Evolutionary conservation across 441 rosid genomes (phyloP).

Genomic region (Brassica balearica): DNA sequence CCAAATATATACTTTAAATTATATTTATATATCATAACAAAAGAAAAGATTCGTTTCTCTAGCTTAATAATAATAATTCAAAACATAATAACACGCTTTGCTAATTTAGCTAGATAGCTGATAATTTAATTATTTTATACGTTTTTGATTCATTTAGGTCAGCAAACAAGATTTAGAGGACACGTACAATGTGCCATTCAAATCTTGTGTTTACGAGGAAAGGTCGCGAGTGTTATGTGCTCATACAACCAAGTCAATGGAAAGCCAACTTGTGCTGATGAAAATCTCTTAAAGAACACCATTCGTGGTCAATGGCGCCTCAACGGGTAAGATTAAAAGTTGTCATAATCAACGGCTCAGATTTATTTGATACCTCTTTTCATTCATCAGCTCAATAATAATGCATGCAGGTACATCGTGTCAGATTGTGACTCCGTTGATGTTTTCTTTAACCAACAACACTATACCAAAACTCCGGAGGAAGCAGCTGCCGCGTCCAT

Average conservation of each 20-base stretch:
- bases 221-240: slow-evolving; percentile 79
- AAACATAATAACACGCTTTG: slow-evolving; percentile 16
- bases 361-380: not conserved
- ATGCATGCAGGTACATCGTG: slow-evolving; percentile 59
- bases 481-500: slow-evolving; percentile 72
- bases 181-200: slow-evolving; percentile 75
- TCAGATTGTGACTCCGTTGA: slow-evolving; percentile 83
- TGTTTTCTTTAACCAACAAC: slow-evolving; percentile 65
- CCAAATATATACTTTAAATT: slow-evolving; percentile 19
- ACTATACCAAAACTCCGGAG: slow-evolving; percentile 63
- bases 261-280: slow-evolving; percentile 78
- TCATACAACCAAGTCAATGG: slow-evolving; percentile 84
- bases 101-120: not conserved
- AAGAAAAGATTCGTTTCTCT: slow-evolving; percentile 14
- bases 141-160: slow-evolving; percentile 46
- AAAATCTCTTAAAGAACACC: slow-evolving; percentile 61
- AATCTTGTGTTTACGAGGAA: slow-evolving; percentile 67
- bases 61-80: not conserved
- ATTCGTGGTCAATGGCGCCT: slow-evolving; percentile 76
- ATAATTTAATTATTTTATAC: not conserved
- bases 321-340: slow-evolving; percentile 53
- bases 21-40: not conserved
- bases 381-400: not conserved
- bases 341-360: slow-evolving; percentile 14
- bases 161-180: slow-evolving; percentile 74